Percentiles rank a stretch among this genome's conserved stretches.
These are phyloP conservation scores for Lolium multiflorum DNA, from an alignment of 176 grass and related monocot species.

Conservation along the genomic window DNA sequence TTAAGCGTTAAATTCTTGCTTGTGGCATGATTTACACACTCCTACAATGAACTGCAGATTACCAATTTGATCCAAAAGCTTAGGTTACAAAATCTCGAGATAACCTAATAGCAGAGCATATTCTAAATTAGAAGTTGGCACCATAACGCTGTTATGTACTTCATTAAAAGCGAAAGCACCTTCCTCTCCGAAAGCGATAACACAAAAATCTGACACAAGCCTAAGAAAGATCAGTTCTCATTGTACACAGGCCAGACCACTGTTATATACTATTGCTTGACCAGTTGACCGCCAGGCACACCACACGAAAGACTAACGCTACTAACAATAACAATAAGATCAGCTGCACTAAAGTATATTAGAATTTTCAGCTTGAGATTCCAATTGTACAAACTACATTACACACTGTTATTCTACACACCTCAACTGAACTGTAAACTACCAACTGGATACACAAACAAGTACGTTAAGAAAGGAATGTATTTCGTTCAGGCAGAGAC, in stretches of 20 bases:
- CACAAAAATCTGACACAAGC: conserved; percentile 15
- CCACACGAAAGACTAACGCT: conserved; percentile 13
- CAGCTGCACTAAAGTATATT: neutral
- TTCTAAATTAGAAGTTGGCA: neutral
- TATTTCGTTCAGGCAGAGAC: neutral
- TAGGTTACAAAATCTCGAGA: too few relatives aligned
- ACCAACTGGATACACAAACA: neutral
- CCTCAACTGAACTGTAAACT: neutral
- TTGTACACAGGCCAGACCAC: conserved; percentile 5
- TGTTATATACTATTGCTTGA: conserved; percentile 35
- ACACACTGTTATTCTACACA: neutral
- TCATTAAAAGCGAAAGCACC: neutral
- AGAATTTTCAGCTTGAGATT: neutral
- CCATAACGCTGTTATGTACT: neutral
- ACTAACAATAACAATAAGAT: conserved; percentile 17
- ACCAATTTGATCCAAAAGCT: neutral
- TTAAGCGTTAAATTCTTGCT: neutral
- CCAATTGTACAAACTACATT: neutral
- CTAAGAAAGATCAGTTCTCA: conserved; percentile 5
- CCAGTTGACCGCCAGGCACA: conserved; percentile 43
- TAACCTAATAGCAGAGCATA: neutral
- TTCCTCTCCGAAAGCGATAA: neutral
- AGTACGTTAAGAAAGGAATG: neutral
- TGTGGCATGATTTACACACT: neutral
- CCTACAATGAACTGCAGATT: neutral